Evolutionary conservation across 176 grass and related monocot species (phyloP), one percentile per base, ranked within the genome.

Genomic region (Rhynchospora tenuis): DNA sequence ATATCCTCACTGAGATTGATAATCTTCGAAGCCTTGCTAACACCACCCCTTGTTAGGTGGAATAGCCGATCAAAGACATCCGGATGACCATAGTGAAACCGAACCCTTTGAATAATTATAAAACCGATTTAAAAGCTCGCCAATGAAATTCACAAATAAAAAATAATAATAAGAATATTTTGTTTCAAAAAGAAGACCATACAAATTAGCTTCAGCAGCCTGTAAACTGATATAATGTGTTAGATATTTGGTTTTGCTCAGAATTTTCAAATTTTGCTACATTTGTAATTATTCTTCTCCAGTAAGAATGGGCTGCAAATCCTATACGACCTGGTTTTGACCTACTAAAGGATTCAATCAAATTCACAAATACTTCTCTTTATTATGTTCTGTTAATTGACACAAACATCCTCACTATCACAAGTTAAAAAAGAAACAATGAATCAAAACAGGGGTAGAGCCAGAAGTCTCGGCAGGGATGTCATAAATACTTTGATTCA

Each of bases 1-100:
- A 98, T 98, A 79, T 98, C 95, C 86, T 98, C 95, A 4, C 95
- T 98, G 81, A 98, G 85, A 90, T 98, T 98, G 59, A 98, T 98
- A 83, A 98, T 93, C 81, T 90, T 98, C 28, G 95, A 98, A 48
- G 95, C 95, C 89, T 98, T 98, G 88, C 95, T 91, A 75, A 98
- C 76, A 78, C 95, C 95, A 89, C 96, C 95, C 80, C 95, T 90
- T 20, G 92, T 91, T 65, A 98, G 84, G 84, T 98, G 95, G 89
- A 98, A 98, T 84, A 98, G 86, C 11, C 95, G 85, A 82, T 98
- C 90, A 65, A 98, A 98, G 68, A 98, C 84, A 91, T 98, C 92
- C 80, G 92, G 95, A 89, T 98, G 95, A 12, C 90, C 92, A 85
- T 98, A 98, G 57, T 98, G 95, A 82, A 98, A 95, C 46, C 91